Evolutionary conservation across 139 green algal species (phyloP), one percentile per base, ranked within the genome.

Genomic region (Chlamydomonas schloesseri): DNA sequence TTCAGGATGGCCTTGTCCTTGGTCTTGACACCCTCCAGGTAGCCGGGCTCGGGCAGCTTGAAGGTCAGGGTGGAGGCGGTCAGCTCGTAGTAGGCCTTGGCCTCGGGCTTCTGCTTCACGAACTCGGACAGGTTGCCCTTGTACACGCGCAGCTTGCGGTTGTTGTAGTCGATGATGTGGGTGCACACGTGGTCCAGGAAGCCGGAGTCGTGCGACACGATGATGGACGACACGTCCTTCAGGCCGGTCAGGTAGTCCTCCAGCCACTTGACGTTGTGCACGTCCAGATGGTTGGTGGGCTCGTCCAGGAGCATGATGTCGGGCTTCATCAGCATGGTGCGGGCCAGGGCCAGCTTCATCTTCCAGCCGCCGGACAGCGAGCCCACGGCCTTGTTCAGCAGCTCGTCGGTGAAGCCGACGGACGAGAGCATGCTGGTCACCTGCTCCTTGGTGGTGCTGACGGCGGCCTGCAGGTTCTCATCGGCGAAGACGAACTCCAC

Each of bases 1-100:
- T 99, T 99, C 53, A 99, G 90, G 82, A 99, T 98, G 88, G 95
- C 95, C 86, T 96, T 96, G 93, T 98, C 95, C 94, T 98, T 98
- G 92, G 93, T 96, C 94, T 98, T 98, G 60, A 99, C 93, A 79
- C 97, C 97, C 93, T 98, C 96, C 75, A 98, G 93, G 95, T 96
- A 98, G 60, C 94, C 96, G 21, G 97, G 96, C 93, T 97, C 93
- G 23, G 96, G 96, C 88, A 98, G 94, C 80, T 92, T 95, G 91
- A 96, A 98, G 42, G 90, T 95, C 62, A 95, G 82, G 33, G 83
- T 80, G 33, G 90, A 83, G 81, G 89, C 74, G 0, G 86, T 86
- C 53, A 97, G 89, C 75, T 96, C 89, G 88, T 98, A 98, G 94
- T 98, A 98, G 81, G 86, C 88, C 81, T 94, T 91, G 29, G 97